phyloP scores from a whole-genome alignment of 305 asterid genomes.

The Solanum hybrid region DNA sequence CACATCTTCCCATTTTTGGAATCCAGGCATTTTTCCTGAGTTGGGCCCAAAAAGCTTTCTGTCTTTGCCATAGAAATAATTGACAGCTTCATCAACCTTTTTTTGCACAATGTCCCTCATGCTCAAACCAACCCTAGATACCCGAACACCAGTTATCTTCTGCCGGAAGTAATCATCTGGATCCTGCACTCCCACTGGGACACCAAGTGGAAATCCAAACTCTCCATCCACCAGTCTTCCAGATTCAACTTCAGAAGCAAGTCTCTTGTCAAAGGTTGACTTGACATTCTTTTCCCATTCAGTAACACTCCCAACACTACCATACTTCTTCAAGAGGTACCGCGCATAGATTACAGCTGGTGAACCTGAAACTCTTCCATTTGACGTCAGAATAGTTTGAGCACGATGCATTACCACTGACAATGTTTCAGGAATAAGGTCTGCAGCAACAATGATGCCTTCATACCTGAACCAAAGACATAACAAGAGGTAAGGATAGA shows the following conservation, averaged over 20 bases:
- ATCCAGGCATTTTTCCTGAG: slow-evolving; percentile 40
- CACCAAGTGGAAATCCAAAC: slow-evolving; percentile 74
- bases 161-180: slow-evolving; percentile 88
- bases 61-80: slow-evolving; percentile 57
- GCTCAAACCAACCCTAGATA: slow-evolving; percentile 75
- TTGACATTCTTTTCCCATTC: slow-evolving; percentile 88
- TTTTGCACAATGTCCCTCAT: slow-evolving; percentile 88
- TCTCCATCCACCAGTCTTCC: slow-evolving; percentile 75
- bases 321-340: slow-evolving; percentile 64
- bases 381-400: slow-evolving; percentile 56
- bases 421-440: slow-evolving; percentile 79
- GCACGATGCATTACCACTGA: slow-evolving; percentile 75
- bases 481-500: slow-evolving; percentile 6
- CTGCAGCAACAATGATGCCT: slow-evolving; percentile 75
- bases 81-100: slow-evolving; percentile 71
- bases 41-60: slow-evolving; percentile 54
- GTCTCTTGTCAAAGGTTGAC: slow-evolving; percentile 73
- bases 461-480: slow-evolving; percentile 61
- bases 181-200: slow-evolving; percentile 91
- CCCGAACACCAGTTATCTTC: slow-evolving; percentile 71
- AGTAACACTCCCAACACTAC: slow-evolving; percentile 56
- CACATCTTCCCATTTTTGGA: slow-evolving; percentile 65
- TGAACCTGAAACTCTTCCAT: slow-evolving; percentile 69
- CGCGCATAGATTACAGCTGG: slow-evolving; percentile 61
- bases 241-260: slow-evolving; percentile 72